Evolutionary conservation across 2,329 filamentous ascomycete genomes (phyloP).

Genomic region (Neofusicoccum parvum): DNA sequence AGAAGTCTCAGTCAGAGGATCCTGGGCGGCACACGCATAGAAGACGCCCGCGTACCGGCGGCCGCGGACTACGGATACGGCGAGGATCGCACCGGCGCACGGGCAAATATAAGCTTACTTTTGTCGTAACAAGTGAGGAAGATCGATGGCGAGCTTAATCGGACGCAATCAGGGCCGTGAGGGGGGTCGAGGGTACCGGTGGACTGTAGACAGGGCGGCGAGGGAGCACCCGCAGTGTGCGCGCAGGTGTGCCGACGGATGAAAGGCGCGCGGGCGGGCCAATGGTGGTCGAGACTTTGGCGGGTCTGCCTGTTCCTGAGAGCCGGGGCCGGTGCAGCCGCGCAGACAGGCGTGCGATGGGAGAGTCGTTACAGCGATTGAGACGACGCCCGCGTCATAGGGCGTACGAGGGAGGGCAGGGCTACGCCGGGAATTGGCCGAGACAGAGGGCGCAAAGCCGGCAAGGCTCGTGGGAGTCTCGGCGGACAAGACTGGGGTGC

Average conservation of each 20-base stretch:
- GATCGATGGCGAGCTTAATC: slow-evolving; percentile 4
- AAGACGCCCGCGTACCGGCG: neutral
- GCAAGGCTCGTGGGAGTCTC: slow-evolving; percentile 1
- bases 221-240: neutral
- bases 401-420: slow-evolving; percentile 17
- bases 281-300: neutral
- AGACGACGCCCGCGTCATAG: slow-evolving; percentile 21
- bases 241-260: neutral
- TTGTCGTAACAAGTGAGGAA: neutral
- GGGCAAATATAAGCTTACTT: slow-evolving; percentile 17
- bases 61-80: neutral
- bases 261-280: slow-evolving; percentile 1
- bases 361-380: slow-evolving; percentile 8
- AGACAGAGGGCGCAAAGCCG: neutral
- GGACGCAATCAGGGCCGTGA: neutral
- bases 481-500: slow-evolving; percentile 1
- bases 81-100: slow-evolving; percentile 8
- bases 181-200: neutral
- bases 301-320: slow-evolving; percentile 16
- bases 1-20: slow-evolving; percentile 16
- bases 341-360: neutral
- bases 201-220: neutral
- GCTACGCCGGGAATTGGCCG: slow-evolving; percentile 9
- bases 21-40: slow-evolving; percentile 1
- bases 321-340: neutral